Evolutionary conservation across 2,329 filamentous ascomycete genomes (phyloP), one percentile per base, ranked within the genome.

Genomic region (Aspergillus sp.): DNA sequence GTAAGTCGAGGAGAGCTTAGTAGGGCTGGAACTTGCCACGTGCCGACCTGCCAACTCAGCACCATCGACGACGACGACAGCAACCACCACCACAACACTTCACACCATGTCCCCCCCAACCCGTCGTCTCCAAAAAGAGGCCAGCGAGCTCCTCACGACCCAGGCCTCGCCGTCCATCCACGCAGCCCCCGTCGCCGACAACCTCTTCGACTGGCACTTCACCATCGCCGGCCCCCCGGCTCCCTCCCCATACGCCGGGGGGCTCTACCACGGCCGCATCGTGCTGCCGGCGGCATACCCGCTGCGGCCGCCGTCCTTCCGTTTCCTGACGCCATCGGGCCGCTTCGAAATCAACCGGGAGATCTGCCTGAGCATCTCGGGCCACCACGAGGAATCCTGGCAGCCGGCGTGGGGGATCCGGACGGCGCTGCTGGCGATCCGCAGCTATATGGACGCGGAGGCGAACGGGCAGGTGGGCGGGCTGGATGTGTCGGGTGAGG

Each of bases 171-270:
- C 83, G 33, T 86, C 94, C 65, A 93, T 89, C 63, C 76, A 81
- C 47, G 91, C 89, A 25, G 71, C 79, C 3, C 91, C 91, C 0
- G 57, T 65, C 24, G 75, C 89, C 41, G 89, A 96, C 55, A 86
- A 96, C 61, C 78, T 98, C 33, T 94, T 94, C 64, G 88, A 96
- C 63, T 98, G 91, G 91, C 91, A 98, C 67, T 98, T 96, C 64
- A 98, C 91, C 0, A 71, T 98, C n/a, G 78, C 81, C 32, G 91
- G 91, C 0, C 88, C 89, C 0, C 89, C 89, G 0, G 69, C 75
- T 19, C 73, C 74, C 12, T 88, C 86, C 0, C 75, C 80, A 24
- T 95, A 88, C 63, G 75, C 77, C 27, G 67, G 71, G 19, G 91
- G 91, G 29, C 75, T 95, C 51, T 98, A 96, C 67, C 91, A 98